A percentile compares a stretch with the other conserved stretches of the same genome.
phyloP scores from a whole-genome alignment of 805 yeast genomes.

The Saturnispora zaruensis region DNA sequence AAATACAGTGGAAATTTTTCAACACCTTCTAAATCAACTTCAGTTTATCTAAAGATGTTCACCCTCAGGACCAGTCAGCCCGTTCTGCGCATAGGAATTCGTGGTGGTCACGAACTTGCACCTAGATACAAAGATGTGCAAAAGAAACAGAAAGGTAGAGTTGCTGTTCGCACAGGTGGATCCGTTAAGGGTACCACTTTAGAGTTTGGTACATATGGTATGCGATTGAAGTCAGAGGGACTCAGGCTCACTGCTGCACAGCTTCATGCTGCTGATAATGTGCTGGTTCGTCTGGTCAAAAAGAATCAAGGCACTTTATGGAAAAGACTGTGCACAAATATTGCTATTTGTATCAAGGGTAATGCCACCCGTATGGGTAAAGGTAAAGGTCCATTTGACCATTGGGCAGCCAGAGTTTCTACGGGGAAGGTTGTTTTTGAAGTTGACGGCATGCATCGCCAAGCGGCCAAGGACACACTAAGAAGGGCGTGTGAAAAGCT shows the following conservation, averaged over 20 bases:
- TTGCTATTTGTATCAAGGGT: constrained; percentile 93
- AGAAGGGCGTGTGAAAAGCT: constrained; percentile 85
- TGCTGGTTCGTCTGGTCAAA: constrained; percentile 75
- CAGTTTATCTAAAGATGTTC: constrained; percentile 1
- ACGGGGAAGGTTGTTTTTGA: constrained; percentile 92
- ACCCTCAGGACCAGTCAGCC: constrained; percentile 2
- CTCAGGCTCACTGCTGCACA: constrained; percentile 79
- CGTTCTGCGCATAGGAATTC: constrained; percentile 2
- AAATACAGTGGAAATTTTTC: neutral
- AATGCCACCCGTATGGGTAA: constrained; percentile 99
- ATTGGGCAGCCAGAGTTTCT: constrained; percentile 95
- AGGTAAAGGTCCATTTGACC: constrained; percentile 96
- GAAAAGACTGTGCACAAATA: constrained; percentile 74
- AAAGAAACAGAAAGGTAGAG: constrained; percentile 90
- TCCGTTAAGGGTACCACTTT: constrained; percentile 81
- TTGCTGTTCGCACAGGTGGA: constrained; percentile 90
- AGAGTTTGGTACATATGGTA: constrained; percentile 75
- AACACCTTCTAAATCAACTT: neutral
- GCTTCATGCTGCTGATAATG: constrained; percentile 82
- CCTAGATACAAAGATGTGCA: constrained; percentile 60
- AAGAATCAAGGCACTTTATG: constrained; percentile 66
- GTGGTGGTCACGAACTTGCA: constrained; percentile 55
- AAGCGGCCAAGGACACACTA: constrained; percentile 81
- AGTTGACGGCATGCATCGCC: constrained; percentile 69
- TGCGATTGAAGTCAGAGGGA: constrained; percentile 85